phyloP scores from a whole-genome alignment of 169 alveolate species.

The Amoebophrya sp. region DNA sequence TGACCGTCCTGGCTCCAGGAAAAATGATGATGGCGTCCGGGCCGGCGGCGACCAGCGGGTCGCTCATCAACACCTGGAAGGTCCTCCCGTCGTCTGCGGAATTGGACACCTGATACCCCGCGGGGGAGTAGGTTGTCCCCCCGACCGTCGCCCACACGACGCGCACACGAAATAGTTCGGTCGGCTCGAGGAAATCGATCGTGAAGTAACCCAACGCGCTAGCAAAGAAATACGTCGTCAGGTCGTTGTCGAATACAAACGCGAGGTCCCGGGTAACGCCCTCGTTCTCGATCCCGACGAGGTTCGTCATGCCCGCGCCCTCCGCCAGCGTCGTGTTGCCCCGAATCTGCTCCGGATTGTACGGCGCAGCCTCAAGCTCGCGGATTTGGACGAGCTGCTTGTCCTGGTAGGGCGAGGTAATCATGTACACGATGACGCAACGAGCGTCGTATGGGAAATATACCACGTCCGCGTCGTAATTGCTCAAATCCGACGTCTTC shows the following conservation, averaged over 20 bases:
- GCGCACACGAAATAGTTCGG: not conserved
- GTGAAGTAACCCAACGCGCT: not conserved
- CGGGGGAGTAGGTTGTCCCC: not conserved
- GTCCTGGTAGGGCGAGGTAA: not conserved
- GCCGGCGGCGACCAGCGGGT: not conserved
- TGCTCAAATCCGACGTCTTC: not conserved
- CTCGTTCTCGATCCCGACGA: not conserved
- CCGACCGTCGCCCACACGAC: not conserved
- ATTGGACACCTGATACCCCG: not conserved
- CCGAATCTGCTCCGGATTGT: not conserved
- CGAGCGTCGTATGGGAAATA: not conserved
- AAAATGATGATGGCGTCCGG: not conserved
- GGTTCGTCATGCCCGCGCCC: not conserved
- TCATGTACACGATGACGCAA: not conserved
- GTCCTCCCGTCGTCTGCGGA: not conserved
- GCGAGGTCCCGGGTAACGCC: not conserved
- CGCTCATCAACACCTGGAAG: not conserved
- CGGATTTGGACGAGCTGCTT: not conserved
- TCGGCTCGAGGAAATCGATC: not conserved
- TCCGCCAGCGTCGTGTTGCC: not conserved
- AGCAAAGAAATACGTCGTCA: not conserved
- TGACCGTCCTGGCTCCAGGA: not conserved
- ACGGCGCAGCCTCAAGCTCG: not conserved
- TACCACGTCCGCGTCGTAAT: not conserved
- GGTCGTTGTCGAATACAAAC: not conserved